Base-by-base conservation (phyloP, 805 yeast genomes). In the Starmerella davenportii region DNA sequence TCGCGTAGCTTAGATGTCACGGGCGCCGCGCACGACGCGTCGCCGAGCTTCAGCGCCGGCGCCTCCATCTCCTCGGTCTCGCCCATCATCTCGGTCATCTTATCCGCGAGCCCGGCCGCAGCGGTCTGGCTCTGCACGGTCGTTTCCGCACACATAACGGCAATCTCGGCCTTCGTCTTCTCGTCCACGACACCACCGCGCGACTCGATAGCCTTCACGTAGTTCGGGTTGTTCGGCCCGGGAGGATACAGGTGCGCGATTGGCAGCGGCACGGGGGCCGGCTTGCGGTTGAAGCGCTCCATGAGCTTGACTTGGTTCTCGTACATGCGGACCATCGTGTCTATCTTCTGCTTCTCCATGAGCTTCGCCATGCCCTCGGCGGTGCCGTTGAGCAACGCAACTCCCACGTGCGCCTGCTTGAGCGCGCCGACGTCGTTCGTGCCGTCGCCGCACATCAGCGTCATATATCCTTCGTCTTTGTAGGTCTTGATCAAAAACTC, bases 371-470 rank as follows among this genome's bases (percentile, higher is more conserved):
- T 66, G 35, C 93, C 79, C 38, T 81, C 95, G 55, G 80, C 93
- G 40, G 98, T 85, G 62, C 96, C 98, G 54, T 90, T 90, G 57
- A 90, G 69, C 50, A 90, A 65, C n/a, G 98, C 98, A 56, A 90
- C 80, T 66, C 98, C 98, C 54, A 90, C 78, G 55, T 90, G 93
- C 2, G 98, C 96, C 64, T 90, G 96, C 60, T 90, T 90, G 62
- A 90, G 71, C 39, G 98, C 98, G 60, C 98, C 98, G 37, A 90
- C 98, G 66, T 90, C 98, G 56, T 90, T 90, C n/a, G 98, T 90
- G 62, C 98, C 98, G 62, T 90, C 98, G 67, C 98, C 98, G 62
- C 98, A 90, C 98, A 90, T 90, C 51, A 90, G 69, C 19, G 96
- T 90, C 54, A 73, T 78, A 61, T 87, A 90, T 20, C 95, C 95